These are phyloP conservation scores for Fusarium denticulatum DNA, from an alignment of 2,329 filamentous ascomycete genomes.

Conservation along the genomic window DNA sequence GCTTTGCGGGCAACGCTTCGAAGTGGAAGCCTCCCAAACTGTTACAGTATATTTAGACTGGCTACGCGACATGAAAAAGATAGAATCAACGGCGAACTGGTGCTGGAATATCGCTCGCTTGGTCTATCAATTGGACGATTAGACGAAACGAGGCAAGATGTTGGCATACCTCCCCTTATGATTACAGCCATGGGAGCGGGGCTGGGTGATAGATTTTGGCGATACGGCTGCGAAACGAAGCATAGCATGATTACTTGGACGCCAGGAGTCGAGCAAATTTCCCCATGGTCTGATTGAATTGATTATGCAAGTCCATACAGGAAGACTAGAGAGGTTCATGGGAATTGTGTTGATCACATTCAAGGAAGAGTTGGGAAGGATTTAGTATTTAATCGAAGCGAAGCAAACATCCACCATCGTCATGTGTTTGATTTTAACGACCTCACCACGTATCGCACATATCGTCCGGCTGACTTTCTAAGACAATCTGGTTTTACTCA, in stretches of 20 bases:
- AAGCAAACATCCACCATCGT: neutral
- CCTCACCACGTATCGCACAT: neutral
- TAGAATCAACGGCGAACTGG: slow-evolving; percentile 65
- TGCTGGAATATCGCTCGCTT: slow-evolving; percentile 62
- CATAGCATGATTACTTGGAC: slow-evolving; percentile 7
- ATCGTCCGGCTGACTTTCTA: neutral
- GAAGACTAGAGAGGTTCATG: slow-evolving; percentile 31
- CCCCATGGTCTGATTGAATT: neutral
- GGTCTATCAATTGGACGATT: slow-evolving; percentile 54
- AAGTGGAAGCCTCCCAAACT: slow-evolving; percentile 60
- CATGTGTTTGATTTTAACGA: slow-evolving; percentile 27
- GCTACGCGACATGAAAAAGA: slow-evolving; percentile 65
- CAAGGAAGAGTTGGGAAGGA: slow-evolving; percentile 2
- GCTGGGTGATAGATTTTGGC: neutral
- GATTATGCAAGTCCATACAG: neutral
- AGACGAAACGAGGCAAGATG: neutral
- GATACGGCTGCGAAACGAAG: slow-evolving; percentile 1
- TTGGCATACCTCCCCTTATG: neutral
- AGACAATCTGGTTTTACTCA: neutral
- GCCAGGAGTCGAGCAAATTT: neutral
- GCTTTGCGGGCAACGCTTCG: slow-evolving; percentile 60
- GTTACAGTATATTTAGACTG: slow-evolving; percentile 66
- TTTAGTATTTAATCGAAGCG: slow-evolving; percentile 32
- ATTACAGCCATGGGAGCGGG: neutral
- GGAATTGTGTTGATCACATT: slow-evolving; percentile 31